Evolutionary conservation across 2,329 filamentous ascomycete genomes (phyloP).

Genomic region (Tolypocladium guangdongense): DNA sequence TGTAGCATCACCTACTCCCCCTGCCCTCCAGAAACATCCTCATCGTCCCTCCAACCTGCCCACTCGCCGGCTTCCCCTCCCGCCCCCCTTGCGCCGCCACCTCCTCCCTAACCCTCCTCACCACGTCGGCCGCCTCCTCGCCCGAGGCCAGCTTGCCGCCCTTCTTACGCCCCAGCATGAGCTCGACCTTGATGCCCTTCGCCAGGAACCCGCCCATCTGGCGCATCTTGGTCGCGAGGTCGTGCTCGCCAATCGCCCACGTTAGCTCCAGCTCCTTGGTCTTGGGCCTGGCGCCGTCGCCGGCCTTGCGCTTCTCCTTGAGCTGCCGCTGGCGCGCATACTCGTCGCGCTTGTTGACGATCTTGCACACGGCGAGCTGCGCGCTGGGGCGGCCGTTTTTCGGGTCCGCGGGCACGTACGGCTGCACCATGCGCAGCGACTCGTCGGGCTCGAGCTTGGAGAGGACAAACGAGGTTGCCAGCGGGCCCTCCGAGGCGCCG

Average conservation of each 20-base stretch:
- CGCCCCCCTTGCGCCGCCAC: constrained; percentile 25
- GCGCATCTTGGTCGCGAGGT: constrained; percentile 61
- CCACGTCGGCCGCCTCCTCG: constrained; percentile 49
- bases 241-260: constrained; percentile 72
- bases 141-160: constrained; percentile 44
- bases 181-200: constrained; percentile 66
- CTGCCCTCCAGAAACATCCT: constrained; percentile 31
- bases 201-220: constrained; percentile 57
- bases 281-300: constrained; percentile 26
- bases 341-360: constrained; percentile 49
- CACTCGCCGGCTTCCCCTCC: constrained; percentile 34
- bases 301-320: constrained; percentile 33
- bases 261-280: constrained; percentile 78
- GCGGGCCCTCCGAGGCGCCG: constrained; percentile 27
- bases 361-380: constrained; percentile 54
- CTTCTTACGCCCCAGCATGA: constrained; percentile 58
- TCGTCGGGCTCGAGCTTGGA: constrained; percentile 20
- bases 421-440: constrained; percentile 30
- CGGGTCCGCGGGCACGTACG: constrained; percentile 22
- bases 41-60: constrained; percentile 30
- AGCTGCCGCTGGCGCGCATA: constrained; percentile 29
- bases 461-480: constrained; percentile 29
- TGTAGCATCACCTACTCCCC: not conserved
- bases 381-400: constrained; percentile 9
- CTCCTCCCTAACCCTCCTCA: constrained; percentile 29